phyloP scores from a whole-genome alignment of 75 land plant genomes.

The Selaginella tamariscina region DNA sequence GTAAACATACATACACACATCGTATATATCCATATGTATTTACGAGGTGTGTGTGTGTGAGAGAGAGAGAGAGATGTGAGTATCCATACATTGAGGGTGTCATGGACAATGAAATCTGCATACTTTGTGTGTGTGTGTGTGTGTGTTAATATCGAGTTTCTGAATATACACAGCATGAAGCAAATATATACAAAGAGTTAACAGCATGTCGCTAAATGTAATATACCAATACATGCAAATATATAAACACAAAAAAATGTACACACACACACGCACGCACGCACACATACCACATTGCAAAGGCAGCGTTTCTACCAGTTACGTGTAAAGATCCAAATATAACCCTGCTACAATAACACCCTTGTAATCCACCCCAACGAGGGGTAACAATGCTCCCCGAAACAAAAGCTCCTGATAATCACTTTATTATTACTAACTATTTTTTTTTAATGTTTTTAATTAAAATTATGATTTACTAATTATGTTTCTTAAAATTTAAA shows the following conservation, averaged over 20 bases:
- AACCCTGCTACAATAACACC: conserved; percentile 41
- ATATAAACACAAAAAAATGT: neutral
- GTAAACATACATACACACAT: too few species aligned
- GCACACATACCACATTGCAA: conserved; percentile 59
- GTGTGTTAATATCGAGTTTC: neutral
- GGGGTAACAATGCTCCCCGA: conserved; percentile 77
- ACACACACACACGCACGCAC: conserved; percentile 10
- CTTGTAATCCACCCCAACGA: conserved; percentile 58
- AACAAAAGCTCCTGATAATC: conserved; percentile 89
- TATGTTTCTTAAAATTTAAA: neutral
- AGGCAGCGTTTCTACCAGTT: conserved; percentile 60
- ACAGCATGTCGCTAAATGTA: conserved; percentile 1
- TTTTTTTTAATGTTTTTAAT: neutral
- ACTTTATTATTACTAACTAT: too few species aligned
- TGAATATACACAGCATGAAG: too few species aligned
- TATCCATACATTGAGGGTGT: neutral
- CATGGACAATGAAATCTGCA: neutral
- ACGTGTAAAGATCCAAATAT: conserved; percentile 72
- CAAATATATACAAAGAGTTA: conserved; percentile 7
- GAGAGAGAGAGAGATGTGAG: neutral
- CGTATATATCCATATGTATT: too few species aligned
- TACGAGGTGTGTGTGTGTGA: too few species aligned
- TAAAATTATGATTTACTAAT: neutral
- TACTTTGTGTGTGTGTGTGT: conserved; percentile 6
- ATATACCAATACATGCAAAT: neutral